A percentile compares a stretch with the other conserved stretches of the same genome.
Evolutionary conservation across 305 asterid species (phyloP).

Genomic region (Lippia alba): DNA sequence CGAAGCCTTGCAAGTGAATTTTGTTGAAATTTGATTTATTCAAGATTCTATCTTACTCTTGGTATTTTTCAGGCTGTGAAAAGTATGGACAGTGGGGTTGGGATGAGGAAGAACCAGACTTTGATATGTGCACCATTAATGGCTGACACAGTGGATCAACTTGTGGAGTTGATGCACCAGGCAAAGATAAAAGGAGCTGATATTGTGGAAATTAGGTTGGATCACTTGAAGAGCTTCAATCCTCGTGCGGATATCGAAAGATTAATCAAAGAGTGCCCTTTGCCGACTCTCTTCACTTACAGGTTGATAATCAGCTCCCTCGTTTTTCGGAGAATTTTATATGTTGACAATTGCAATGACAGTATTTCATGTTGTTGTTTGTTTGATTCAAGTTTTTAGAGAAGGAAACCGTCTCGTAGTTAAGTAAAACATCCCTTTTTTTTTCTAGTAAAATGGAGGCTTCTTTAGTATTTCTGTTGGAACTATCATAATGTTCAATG

Average conservation of each 20-base stretch:
- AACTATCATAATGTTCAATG: slow-evolving; percentile 2
- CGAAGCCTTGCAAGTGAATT: not conserved
- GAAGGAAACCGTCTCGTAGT: not conserved
- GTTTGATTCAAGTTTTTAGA: not conserved
- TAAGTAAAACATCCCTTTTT: not conserved
- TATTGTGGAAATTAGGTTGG: slow-evolving; percentile 90
- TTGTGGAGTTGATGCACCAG: slow-evolving; percentile 69
- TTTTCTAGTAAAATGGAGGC: not conserved
- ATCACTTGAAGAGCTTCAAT: slow-evolving; percentile 70
- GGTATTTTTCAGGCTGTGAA: slow-evolving; percentile 53
- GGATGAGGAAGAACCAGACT: slow-evolving; percentile 64
- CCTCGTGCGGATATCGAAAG: slow-evolving; percentile 57
- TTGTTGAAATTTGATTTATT: slow-evolving; percentile 18
- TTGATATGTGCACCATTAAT: slow-evolving; percentile 93
- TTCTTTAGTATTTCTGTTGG: not conserved
- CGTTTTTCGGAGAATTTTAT: slow-evolving; percentile 4
- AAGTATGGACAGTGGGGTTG: slow-evolving; percentile 49
- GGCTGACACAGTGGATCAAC: slow-evolving; percentile 81
- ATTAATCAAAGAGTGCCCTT: slow-evolving; percentile 71
- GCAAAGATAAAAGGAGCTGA: slow-evolving; percentile 86
- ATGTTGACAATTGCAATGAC: not conserved
- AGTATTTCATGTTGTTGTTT: not conserved
- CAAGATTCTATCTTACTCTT: slow-evolving; percentile 14
- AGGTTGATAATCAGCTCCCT: slow-evolving; percentile 55
- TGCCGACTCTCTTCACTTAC: slow-evolving; percentile 96